A percentile compares a stretch with the other conserved stretches of the same genome.
phyloP scores from a whole-genome alignment of 2,329 filamentous ascomycete species.

The Apiospora saccharicola region DNA sequence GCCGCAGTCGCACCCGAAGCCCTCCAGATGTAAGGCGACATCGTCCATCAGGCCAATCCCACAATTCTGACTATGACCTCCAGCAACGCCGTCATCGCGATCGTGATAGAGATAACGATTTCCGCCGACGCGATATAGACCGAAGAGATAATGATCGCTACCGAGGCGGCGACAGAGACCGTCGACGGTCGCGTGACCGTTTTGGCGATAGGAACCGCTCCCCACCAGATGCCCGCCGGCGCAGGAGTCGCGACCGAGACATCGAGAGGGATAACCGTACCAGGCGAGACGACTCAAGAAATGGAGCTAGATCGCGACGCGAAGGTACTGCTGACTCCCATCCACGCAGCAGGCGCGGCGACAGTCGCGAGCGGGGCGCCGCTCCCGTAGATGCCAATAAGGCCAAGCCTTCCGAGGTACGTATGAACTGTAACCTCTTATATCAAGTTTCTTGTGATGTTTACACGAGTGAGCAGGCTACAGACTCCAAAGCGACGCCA shows the following conservation, averaged over 20 bases:
- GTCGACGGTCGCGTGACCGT: constrained; percentile 69
- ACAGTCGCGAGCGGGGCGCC: constrained; percentile 63
- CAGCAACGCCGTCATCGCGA: constrained; percentile 66
- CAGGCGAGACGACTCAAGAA: constrained; percentile 78
- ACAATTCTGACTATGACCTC: constrained; percentile 49
- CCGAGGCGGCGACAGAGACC: constrained; percentile 62
- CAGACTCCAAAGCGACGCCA: constrained; percentile 58
- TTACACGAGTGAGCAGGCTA: constrained; percentile 50
- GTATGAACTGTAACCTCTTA: constrained; percentile 34
- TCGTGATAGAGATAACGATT: constrained; percentile 60
- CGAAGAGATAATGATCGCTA: constrained; percentile 70
- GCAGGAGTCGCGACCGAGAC: constrained; percentile 67
- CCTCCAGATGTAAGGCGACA: constrained; percentile 63
- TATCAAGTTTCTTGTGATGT: constrained; percentile 23
- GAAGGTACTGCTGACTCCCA: constrained; percentile 77
- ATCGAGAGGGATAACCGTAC: constrained; percentile 67
- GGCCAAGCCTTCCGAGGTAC: constrained; percentile 64
- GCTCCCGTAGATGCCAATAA: constrained; percentile 56
- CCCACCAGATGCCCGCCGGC: constrained; percentile 61
- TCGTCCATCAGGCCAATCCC: constrained; percentile 31
- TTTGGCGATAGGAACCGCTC: constrained; percentile 53
- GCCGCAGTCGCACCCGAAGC: constrained; percentile 68
- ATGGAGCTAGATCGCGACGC: constrained; percentile 68
- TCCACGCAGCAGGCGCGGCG: constrained; percentile 70
- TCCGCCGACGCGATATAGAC: constrained; percentile 73